Evolutionary conservation across 495 filamentous ascomycete genomes (phyloP), one percentile per base, ranked within the genome.

Genomic region (Penicillium roqueforti): DNA sequence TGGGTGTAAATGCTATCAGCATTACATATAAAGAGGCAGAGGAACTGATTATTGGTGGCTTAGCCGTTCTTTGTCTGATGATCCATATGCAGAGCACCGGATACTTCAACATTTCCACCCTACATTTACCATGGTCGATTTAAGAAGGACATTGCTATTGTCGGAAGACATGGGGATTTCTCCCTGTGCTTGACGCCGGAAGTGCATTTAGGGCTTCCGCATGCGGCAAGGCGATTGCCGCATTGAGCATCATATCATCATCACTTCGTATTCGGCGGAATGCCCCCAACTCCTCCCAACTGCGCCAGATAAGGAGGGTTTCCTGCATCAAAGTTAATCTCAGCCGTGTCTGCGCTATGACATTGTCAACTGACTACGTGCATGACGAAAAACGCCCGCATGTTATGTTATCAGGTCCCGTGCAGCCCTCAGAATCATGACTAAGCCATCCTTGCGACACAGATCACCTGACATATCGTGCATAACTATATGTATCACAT

Each of bases 11-110:
- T 66, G 61, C 43, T 61, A 70, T 72, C 68, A 69, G 60, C 50
- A 70, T 72, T 72, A 70, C 66, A 67, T 67, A 66, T 56, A 56
- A 42, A 53, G 53, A 51, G 18, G 31, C 18, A 23, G 46, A 31
- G 18, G 28, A 19, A 14, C 52, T 28, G 56, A 60, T 65, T 47
- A 53, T 52, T 46, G 41, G 47, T 36, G 51, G 47, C 16, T 36
- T 23, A 28, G 43, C 51, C 56, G 43, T 58, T 61, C 38, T 49
- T 56, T 56, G 59, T 56, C 59, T 20, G 54, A 53, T 66, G 57
- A 62, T 67, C 64, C 50, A 40, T 42, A 67, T 62, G 56, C 64
- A 65, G 49, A 20, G 20, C 42, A 18, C 46, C 52, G 51, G 47
- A 41, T 40, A 37, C 41, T 23, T 44, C 28, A 22, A 10, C 20